A percentile compares a stretch with the other conserved stretches of the same genome.
Evolutionary conservation across 345 rosid genomes (phyloP).

Genomic region (Eucalyptus regnans): DNA sequence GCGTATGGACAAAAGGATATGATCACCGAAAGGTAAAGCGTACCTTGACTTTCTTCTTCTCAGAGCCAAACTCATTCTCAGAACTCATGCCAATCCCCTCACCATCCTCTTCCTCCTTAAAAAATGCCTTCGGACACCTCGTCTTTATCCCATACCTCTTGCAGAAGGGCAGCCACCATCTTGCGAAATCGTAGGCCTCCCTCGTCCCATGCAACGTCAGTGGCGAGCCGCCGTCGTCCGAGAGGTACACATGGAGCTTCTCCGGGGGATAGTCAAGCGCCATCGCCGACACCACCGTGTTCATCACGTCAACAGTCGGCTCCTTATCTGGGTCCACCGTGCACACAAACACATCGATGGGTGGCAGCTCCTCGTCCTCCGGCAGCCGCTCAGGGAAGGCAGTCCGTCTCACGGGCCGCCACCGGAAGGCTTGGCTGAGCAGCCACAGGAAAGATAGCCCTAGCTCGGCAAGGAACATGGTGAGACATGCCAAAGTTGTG

Average conservation of each 20-base stretch:
- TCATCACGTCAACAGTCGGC: constrained; percentile 30
- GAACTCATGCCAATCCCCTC: neutral
- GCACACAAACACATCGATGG: constrained; percentile 39
- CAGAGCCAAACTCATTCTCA: neutral
- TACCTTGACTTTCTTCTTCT: constrained; percentile 11
- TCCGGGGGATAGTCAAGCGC: constrained; percentile 33
- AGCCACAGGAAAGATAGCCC: constrained; percentile 24
- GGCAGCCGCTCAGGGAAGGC: constrained; percentile 21
- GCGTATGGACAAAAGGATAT: neutral
- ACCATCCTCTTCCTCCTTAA: constrained; percentile 2
- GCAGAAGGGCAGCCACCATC: constrained; percentile 42
- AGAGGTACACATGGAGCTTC: constrained; percentile 34
- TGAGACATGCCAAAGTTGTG: constrained; percentile 2
- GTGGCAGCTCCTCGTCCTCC: constrained; percentile 10
- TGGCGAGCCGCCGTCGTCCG: constrained; percentile 37
- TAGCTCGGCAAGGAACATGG: constrained; percentile 10
- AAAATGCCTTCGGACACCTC: constrained; percentile 18
- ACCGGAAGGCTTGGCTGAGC: constrained; percentile 1
- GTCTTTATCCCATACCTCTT: constrained; percentile 4
- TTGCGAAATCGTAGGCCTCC: constrained; percentile 29
- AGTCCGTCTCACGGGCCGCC: neutral
- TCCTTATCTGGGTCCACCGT: constrained; percentile 38
- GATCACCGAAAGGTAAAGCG: neutral
- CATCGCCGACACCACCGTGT: constrained; percentile 35
- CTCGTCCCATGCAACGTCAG: constrained; percentile 13